phyloP scores from a whole-genome alignment of 1,139 yeast genomes.

The Suhomyces yuchorum region DNA sequence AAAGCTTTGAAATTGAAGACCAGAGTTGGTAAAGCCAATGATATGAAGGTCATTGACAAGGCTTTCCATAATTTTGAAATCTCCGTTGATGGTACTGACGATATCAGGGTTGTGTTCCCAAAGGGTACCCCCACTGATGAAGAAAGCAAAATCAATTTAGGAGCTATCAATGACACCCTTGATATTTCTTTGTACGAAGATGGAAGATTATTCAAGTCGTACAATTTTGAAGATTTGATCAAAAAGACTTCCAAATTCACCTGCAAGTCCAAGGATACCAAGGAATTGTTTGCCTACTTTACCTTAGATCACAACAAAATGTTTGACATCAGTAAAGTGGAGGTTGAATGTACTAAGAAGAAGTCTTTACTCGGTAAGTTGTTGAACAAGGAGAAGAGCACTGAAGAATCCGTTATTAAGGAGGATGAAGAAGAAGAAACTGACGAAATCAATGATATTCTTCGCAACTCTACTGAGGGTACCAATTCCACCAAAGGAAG shows the following conservation, averaged over 20 bases:
- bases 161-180: slow-evolving; percentile 33
- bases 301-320: slow-evolving; percentile 52
- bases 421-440: slow-evolving; percentile 16
- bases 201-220: slow-evolving; percentile 48
- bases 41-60: slow-evolving; percentile 62
- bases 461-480: slow-evolving; percentile 8
- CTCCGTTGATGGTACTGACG: slow-evolving; percentile 33
- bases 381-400: slow-evolving; percentile 24
- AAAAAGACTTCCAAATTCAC: slow-evolving; percentile 46
- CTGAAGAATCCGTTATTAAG: slow-evolving; percentile 18
- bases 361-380: slow-evolving; percentile 33
- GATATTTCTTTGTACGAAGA: slow-evolving; percentile 57
- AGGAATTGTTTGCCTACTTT: slow-evolving; percentile 45
- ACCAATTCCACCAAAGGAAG: background rate
- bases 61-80: slow-evolving; percentile 46
- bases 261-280: slow-evolving; percentile 41
- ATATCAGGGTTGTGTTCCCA: slow-evolving; percentile 42
- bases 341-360: slow-evolving; percentile 41
- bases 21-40: slow-evolving; percentile 57
- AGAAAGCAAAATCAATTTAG: slow-evolving; percentile 34
- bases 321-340: slow-evolving; percentile 45
- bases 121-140: slow-evolving; percentile 41
- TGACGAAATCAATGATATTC: slow-evolving; percentile 6
- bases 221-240: slow-evolving; percentile 30
- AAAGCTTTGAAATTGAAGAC: slow-evolving; percentile 64